A percentile compares a stretch with the other conserved stretches of the same genome.
phyloP scores from a whole-genome alignment of 768 basidiomycete species.

The Auriscalpium orientale region DNA sequence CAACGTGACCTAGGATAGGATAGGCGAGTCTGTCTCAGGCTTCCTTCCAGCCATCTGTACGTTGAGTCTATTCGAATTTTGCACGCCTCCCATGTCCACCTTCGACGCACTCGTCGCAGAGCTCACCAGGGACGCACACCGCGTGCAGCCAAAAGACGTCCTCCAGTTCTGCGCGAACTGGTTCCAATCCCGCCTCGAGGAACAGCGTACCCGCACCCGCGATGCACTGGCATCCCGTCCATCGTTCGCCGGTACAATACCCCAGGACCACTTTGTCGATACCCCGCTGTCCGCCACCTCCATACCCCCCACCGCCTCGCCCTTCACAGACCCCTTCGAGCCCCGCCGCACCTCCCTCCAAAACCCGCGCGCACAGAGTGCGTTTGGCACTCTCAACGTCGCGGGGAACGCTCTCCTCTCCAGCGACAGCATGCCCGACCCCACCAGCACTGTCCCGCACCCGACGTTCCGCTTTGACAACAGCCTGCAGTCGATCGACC shows the following conservation, averaged over 20 bases:
- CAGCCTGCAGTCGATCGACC: conserved; percentile 50
- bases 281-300: conserved; percentile 26
- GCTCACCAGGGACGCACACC: conserved; percentile 77
- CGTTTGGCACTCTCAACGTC: conserved; percentile 74
- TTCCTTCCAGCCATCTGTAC: not conserved
- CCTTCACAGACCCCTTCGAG: conserved; percentile 43
- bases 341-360: conserved; percentile 50
- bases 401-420: conserved; percentile 73
- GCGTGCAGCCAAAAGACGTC: conserved; percentile 82
- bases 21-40: not conserved
- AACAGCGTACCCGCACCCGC: conserved; percentile 70
- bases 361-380: conserved; percentile 51
- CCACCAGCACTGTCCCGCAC: conserved; percentile 18
- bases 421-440: conserved; percentile 29
- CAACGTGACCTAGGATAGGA: no score
- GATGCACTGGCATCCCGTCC: conserved; percentile 52
- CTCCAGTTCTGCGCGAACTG: conserved; percentile 92
- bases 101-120: conserved; percentile 80
- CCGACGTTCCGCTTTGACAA: conserved; percentile 53
- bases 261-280: conserved; percentile 55
- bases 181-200: conserved; percentile 85
- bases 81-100: conserved; percentile 46
- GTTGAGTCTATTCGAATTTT: not conserved
- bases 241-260: conserved; percentile 44
- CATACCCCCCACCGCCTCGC: conserved; percentile 40